phyloP scores from a whole-genome alignment of 1,284 basidiomycete genomes.

The Papiliotrema flavescens region DNA sequence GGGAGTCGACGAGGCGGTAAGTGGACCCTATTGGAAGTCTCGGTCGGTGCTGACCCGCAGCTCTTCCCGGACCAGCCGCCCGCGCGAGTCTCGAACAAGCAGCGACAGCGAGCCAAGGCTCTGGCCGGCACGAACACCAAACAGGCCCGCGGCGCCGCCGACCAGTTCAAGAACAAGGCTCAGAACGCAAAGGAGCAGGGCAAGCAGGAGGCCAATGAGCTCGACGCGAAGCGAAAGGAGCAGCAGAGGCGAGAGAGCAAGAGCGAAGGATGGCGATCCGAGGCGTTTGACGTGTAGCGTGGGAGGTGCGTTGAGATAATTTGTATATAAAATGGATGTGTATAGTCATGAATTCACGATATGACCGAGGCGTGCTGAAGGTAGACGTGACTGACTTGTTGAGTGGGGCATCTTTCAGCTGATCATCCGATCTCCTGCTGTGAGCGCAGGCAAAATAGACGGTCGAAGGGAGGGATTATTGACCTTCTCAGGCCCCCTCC shows the following conservation, averaged over 20 bases:
- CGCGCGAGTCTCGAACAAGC: conserved; percentile 33
- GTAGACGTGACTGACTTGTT: no score
- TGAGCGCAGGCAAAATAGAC: no score
- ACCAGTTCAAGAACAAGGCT: conserved; percentile 25
- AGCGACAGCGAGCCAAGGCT: conserved; percentile 34
- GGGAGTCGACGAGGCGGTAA: conserved; percentile 50
- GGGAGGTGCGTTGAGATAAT: neutral
- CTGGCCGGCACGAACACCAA: conserved; percentile 23
- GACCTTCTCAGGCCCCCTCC: no score
- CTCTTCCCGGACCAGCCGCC: conserved; percentile 49
- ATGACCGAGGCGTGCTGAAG: no score
- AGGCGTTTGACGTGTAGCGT: conserved; percentile 41
- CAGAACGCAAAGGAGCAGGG: conserved; percentile 43
- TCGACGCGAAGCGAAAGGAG: conserved; percentile 35
- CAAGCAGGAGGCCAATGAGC: conserved; percentile 38
- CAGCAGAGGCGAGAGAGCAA: conserved; percentile 42
- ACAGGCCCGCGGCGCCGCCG: conserved; percentile 24
- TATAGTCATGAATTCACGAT: no score
- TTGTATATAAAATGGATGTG: no score
- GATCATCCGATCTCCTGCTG: no score
- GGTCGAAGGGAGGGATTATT: no score
- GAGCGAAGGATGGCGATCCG: conserved; percentile 48
- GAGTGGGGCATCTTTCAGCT: no score
- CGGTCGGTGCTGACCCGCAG: conserved; percentile 9
- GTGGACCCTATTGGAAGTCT: conserved; percentile 6